Base-by-base conservation (phyloP, 148 eudicot genomes). In the Nepenthes gracilis region DNA sequence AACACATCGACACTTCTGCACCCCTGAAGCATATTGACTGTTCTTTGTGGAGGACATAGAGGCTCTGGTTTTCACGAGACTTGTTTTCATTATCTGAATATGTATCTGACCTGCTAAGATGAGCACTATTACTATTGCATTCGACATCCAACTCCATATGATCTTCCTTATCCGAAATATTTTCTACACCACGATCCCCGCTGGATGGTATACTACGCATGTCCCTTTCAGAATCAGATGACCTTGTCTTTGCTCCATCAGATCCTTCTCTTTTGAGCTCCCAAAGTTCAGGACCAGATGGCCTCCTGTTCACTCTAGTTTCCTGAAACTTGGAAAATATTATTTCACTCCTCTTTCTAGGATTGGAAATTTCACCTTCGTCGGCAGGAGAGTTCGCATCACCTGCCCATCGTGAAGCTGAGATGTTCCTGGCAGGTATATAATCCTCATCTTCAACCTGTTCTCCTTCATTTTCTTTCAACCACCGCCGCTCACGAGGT, bases 1-100 rank as follows among this genome's bases (percentile, higher is more conserved):
- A 91, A 91, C 79, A 83, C 93, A 62, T 91, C 96, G 59, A 91
- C 96, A 65, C 90, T 91, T 80, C 97, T 88, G 80, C 97, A 91
- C 53, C 93, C 97, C 69, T 79, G 80, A 66, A 91, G 92, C 97
- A 91, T 91, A 71, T 91, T 87, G 35, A 87, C 96, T 61, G 80
- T 60, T 73, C 95, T 79, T 54, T 78, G 85, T 32, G 85, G 78
- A 50, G 85, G 82, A 36, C 54, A 69, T 15, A 65, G 64, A 49
- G 81, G 74, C 66, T 83, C 87, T 49, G 85, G 82, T 9, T 70
- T 65, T 56, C 80, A 68, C 8, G 66, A 70, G 81, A 79, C 72
- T 64, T 63, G 35, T 49, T 51, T 63, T 70, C 81, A 23, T 23
- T 23, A 55, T 79, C 89, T 23, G 92, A 84, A 38, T 86, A 90